Conservation (phyloP, 2,329 filamentous ascomycete genomes). For the Onygenales sp. region DNA sequence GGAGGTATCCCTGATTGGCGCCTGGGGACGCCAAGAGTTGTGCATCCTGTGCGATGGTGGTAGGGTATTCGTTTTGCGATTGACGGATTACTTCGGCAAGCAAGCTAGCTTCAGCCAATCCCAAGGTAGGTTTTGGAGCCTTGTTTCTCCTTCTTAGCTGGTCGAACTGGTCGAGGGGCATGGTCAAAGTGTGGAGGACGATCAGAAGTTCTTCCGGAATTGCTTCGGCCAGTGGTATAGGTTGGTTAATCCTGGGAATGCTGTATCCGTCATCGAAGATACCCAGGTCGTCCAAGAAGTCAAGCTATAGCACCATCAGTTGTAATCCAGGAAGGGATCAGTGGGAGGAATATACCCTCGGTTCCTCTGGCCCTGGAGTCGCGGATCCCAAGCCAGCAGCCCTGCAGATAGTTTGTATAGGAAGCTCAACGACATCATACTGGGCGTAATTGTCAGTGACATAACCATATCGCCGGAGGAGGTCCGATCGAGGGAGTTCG, state of each 20-base stretch:
- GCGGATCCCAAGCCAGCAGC: constrained; percentile 24
- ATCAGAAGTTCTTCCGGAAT: constrained; percentile 31
- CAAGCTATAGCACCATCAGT: constrained; percentile 22
- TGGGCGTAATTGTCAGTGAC: constrained; percentile 66
- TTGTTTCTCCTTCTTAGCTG: constrained; percentile 26
- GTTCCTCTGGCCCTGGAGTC: constrained; percentile 20
- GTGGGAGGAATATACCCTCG: constrained; percentile 18
- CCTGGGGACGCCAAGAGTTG: constrained; percentile 27
- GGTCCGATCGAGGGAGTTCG: constrained; percentile 68
- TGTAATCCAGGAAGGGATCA: not conserved
- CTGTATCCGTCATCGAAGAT: constrained; percentile 68
- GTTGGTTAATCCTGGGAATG: constrained; percentile 31
- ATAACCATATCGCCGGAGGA: constrained; percentile 79
- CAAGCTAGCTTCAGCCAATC: constrained; percentile 20
- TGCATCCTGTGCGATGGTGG: constrained; percentile 43
- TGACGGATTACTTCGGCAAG: constrained; percentile 25
- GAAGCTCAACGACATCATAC: constrained; percentile 75
- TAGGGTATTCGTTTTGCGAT: constrained; percentile 40
- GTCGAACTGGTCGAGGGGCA: constrained; percentile 23
- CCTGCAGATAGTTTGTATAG: constrained; percentile 49
- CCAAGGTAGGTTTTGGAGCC: constrained; percentile 25
- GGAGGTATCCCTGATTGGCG: constrained; percentile 20
- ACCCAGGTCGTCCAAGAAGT: constrained; percentile 52
- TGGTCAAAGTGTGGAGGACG: constrained; percentile 26
- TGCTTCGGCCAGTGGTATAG: constrained; percentile 22